phyloP scores from a whole-genome alignment of 2,329 filamentous ascomycete genomes.

The Phaeosphaeriaceae sp. region DNA sequence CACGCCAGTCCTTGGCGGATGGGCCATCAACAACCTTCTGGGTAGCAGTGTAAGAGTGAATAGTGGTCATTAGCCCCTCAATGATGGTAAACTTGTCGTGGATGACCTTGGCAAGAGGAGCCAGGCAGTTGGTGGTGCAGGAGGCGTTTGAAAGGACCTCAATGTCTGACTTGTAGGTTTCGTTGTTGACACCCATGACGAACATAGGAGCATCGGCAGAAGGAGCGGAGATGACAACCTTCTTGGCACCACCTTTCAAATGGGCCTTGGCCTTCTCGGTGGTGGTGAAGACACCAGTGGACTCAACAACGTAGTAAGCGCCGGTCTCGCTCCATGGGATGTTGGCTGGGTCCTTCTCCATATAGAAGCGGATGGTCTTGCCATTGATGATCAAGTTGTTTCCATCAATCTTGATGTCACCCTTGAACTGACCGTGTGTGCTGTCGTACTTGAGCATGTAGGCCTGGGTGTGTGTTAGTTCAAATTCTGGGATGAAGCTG shows the following conservation, averaged over 20 bases:
- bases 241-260: slow-evolving; percentile 97
- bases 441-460: slow-evolving; percentile 99
- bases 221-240: slow-evolving; percentile 83
- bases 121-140: slow-evolving; percentile 99
- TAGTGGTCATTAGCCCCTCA: slow-evolving; percentile 99
- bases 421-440: slow-evolving; percentile 96
- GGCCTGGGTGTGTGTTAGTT: slow-evolving; percentile 64
- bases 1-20: slow-evolving; percentile 98
- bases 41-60: slow-evolving; percentile 99
- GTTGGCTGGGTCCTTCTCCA: slow-evolving; percentile 83
- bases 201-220: slow-evolving; percentile 99
- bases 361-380: slow-evolving; percentile 95
- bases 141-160: slow-evolving; percentile 98
- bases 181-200: slow-evolving; percentile 99
- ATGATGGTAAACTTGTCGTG: slow-evolving; percentile 97
- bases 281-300: slow-evolving; percentile 99
- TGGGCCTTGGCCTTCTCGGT: slow-evolving; percentile 93
- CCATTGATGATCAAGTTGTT: slow-evolving; percentile 85
- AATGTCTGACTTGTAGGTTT: slow-evolving; percentile 87
- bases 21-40: slow-evolving; percentile 99
- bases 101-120: slow-evolving; percentile 98
- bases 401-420: slow-evolving; percentile 76
- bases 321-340: slow-evolving; percentile 91
- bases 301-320: slow-evolving; percentile 95
- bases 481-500: background rate